Percentiles rank a stretch among this genome's conserved stretches.
Evolutionary conservation across 1,284 basidiomycete species (phyloP).

Genomic region (Agaricales sp.): DNA sequence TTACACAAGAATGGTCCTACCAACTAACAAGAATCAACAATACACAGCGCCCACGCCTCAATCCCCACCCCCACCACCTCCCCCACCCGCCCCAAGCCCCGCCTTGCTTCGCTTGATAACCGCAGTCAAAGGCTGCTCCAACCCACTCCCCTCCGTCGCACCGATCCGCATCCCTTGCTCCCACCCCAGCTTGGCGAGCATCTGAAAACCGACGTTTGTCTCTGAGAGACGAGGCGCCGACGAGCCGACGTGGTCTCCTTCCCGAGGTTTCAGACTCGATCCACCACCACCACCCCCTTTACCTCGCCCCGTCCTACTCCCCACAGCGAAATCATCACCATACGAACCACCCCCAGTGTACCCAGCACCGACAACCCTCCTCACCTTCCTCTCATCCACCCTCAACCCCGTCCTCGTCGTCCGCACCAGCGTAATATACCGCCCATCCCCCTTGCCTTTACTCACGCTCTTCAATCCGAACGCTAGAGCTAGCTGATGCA

Average conservation of each 20-base stretch:
- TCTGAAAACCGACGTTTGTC: constrained; percentile 64
- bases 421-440: constrained; percentile 66
- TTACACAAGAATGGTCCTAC: too few relatives aligned
- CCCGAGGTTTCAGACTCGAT: constrained; percentile 35
- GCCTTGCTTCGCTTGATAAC: constrained; percentile 71
- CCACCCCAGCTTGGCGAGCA: constrained; percentile 76
- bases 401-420: constrained; percentile 43
- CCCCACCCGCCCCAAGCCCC: constrained; percentile 63
- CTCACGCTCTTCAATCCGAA: constrained; percentile 74
- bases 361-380: constrained; percentile 29
- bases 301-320: constrained; percentile 19
- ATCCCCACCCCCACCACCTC: too few relatives aligned
- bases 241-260: constrained; percentile 69
- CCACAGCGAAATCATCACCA: constrained; percentile 21
- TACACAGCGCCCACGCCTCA: too few relatives aligned
- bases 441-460: constrained; percentile 44
- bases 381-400: constrained; percentile 51
- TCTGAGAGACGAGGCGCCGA: constrained; percentile 66
- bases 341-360: constrained; percentile 17
- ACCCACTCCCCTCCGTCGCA: constrained; percentile 19
- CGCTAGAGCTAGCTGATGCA: constrained; percentile 70
- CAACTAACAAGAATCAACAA: too few relatives aligned
- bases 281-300: constrained; percentile 19
- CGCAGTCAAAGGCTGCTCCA: constrained; percentile 60
- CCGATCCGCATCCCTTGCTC: constrained; percentile 61